These are phyloP conservation scores for Phyllostachys edulis DNA, from an alignment of 176 grass and related monocot species.

Conservation along the genomic window DNA sequence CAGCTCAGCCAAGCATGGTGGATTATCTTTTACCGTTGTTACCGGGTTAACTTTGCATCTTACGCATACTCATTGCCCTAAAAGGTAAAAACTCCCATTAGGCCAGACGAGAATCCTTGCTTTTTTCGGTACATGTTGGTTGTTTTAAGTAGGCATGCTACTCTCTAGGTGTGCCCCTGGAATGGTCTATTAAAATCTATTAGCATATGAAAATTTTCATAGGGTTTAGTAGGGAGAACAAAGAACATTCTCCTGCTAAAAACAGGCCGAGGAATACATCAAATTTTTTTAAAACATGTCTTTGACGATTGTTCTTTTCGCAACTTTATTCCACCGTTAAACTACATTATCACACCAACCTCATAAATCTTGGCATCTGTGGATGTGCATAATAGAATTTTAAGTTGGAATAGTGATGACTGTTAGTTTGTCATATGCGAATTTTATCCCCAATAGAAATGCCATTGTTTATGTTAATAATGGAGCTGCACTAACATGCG, in stretches of 20 bases:
- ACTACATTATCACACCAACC: background rate
- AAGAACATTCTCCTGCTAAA: background rate
- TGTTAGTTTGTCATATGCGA: background rate
- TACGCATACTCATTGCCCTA: background rate
- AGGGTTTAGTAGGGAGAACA: background rate
- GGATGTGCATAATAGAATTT: background rate
- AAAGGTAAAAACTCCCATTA: background rate
- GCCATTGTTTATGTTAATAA: background rate
- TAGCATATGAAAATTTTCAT: background rate
- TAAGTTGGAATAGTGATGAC: background rate
- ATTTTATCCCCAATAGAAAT: slow-evolving; percentile 4
- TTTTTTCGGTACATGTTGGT: background rate
- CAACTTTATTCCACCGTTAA: slow-evolving; percentile 26
- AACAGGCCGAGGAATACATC: background rate
- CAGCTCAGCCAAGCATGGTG: background rate
- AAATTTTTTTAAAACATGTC: background rate
- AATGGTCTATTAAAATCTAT: background rate
- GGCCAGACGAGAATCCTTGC: background rate
- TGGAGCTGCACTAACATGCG: too few species aligned
- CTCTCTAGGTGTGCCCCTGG: background rate
- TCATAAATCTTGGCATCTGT: background rate
- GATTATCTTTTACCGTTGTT: slow-evolving; percentile 32
- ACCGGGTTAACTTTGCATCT: background rate
- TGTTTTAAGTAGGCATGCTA: background rate
- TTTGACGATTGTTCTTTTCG: background rate